Percentiles rank a stretch among this genome's conserved stretches.
Evolutionary conservation across 2,329 filamentous ascomycete species (phyloP).

Genomic region (Fusarium tupiense): DNA sequence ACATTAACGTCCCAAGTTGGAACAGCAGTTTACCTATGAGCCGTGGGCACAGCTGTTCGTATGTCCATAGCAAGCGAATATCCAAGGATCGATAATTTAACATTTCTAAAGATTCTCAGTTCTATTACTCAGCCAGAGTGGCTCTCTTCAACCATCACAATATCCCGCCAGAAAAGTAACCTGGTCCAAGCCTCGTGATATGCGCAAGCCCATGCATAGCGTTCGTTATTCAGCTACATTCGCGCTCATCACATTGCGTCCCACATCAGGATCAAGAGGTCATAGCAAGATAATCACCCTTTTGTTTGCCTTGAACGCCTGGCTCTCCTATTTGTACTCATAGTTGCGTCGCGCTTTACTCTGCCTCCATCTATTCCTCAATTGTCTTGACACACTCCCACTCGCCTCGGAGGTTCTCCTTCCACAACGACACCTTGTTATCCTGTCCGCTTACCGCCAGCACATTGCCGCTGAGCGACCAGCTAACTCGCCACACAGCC

Average conservation of each 20-base stretch:
- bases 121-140: conserved; percentile 19
- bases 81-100: not conserved
- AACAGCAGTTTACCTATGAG: not conserved
- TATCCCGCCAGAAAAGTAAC: not conserved
- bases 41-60: not conserved
- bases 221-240: not conserved
- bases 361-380: conserved; percentile 79
- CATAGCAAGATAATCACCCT: conserved; percentile 39
- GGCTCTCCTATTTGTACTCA: conserved; percentile 54
- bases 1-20: conserved; percentile 29
- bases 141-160: not conserved
- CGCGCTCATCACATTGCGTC: conserved; percentile 21
- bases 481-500: conserved; percentile 95
- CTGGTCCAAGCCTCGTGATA: not conserved
- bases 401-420: conserved; percentile 95
- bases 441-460: conserved; percentile 92
- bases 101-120: conserved; percentile 8
- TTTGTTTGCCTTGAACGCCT: conserved; percentile 51
- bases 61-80: not conserved
- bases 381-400: conserved; percentile 99
- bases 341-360: conserved; percentile 69
- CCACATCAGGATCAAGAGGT: conserved; percentile 29
- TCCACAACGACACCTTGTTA: conserved; percentile 98
- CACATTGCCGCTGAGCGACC: conserved; percentile 97
- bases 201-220: not conserved